phyloP scores from a whole-genome alignment of 2,329 filamentous ascomycete genomes.

The Exophiala oligosperma region DNA sequence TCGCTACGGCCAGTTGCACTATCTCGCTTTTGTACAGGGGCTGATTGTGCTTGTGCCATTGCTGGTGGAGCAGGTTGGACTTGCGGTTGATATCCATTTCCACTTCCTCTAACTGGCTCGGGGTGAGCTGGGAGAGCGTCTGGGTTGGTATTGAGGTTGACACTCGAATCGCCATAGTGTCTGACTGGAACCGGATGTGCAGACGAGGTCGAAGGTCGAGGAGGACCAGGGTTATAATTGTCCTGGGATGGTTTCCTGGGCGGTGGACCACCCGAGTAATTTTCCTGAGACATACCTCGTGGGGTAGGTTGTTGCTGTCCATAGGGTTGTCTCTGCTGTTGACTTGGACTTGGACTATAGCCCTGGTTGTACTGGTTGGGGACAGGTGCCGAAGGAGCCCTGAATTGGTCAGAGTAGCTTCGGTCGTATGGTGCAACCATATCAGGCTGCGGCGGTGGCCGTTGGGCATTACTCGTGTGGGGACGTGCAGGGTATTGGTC shows the following conservation, averaged over 20 bases:
- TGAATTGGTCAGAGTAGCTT: constrained; percentile 4
- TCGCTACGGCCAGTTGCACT: background rate
- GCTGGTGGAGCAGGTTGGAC: no score
- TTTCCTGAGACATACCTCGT: constrained; percentile 15
- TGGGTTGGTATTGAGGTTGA: constrained; percentile 41
- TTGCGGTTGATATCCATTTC: constrained; percentile 21
- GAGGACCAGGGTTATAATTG: constrained; percentile 14
- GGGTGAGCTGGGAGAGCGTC: constrained; percentile 59
- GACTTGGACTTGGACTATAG: constrained; percentile 24
- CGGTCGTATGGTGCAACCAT: constrained; percentile 17
- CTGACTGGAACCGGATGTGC: constrained; percentile 27
- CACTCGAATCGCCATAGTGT: constrained; percentile 10
- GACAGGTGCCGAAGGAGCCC: constrained; percentile 13
- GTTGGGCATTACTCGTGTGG: constrained; percentile 22
- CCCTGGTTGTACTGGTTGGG: constrained; percentile 21
- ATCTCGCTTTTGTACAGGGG: constrained; percentile 1
- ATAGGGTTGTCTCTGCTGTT: constrained; percentile 20
- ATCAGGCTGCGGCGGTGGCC: constrained; percentile 14
- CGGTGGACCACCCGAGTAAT: constrained; percentile 25
- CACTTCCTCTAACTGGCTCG: constrained; percentile 51
- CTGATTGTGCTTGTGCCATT: background rate
- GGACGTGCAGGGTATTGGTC: constrained; percentile 16
- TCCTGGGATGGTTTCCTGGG: constrained; percentile 14
- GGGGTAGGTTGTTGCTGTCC: constrained; percentile 18
- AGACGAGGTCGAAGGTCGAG: constrained; percentile 10